These are phyloP conservation scores for Berkeleyomyces rouxiae DNA, from an alignment of 2,329 filamentous ascomycete species.

Conservation along the genomic window DNA sequence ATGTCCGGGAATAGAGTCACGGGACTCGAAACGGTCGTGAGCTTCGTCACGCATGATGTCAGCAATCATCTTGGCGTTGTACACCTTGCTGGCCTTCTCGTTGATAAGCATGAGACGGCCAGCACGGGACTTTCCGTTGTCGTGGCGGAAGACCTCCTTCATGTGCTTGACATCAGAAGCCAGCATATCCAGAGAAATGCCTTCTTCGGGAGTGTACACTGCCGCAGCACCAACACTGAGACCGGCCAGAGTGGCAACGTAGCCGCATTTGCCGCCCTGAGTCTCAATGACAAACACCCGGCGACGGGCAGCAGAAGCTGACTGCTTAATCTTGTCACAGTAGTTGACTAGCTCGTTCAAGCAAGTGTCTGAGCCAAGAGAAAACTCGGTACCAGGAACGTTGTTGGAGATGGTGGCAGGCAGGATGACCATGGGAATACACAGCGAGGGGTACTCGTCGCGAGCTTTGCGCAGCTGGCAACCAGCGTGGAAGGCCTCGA, in stretches of 20 bases:
- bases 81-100: constrained; percentile 80
- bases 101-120: constrained; percentile 94
- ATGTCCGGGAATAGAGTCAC: constrained; percentile 81
- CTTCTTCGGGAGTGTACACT: constrained; percentile 94
- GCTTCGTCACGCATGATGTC: constrained; percentile 92
- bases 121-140: constrained; percentile 75
- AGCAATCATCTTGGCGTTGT: constrained; percentile 83
- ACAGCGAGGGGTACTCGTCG: constrained; percentile 63
- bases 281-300: constrained; percentile 97
- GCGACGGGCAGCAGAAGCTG: constrained; percentile 79
- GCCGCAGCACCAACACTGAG: constrained; percentile 82
- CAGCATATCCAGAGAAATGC: constrained; percentile 85
- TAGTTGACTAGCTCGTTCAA: constrained; percentile 89
- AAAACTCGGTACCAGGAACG: constrained; percentile 94
- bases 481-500: constrained; percentile 88
- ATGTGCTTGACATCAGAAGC: constrained; percentile 79
- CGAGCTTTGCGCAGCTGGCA: constrained; percentile 73
- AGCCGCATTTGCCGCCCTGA: constrained; percentile 86
- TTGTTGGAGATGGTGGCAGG: constrained; percentile 99
- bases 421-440: constrained; percentile 79
- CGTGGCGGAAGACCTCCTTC: constrained; percentile 66
- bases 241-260: constrained; percentile 79
- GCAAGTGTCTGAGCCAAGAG: constrained; percentile 88
- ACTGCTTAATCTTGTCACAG: constrained; percentile 95
- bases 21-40: constrained; percentile 77